Conservation (phyloP, 2,329 filamentous ascomycete species). For the Didymellaceae sp. region DNA sequence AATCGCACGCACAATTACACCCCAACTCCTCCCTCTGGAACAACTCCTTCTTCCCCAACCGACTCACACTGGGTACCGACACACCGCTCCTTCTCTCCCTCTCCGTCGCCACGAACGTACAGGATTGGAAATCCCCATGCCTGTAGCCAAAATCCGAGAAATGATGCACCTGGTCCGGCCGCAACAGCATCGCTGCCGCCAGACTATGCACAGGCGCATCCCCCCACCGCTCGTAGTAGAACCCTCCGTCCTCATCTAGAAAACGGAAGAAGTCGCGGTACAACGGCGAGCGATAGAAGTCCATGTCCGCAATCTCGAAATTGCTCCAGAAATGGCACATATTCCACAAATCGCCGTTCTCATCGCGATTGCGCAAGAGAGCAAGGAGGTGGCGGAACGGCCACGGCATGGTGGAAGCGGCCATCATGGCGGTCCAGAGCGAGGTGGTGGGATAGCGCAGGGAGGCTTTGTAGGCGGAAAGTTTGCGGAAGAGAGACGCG, state of each 20-base stretch:
- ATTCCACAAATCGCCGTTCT: conserved; percentile 25
- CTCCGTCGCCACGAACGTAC: conserved; percentile 12
- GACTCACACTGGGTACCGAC: conserved; percentile 1
- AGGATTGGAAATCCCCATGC: conserved; percentile 26
- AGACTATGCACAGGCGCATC: conserved; percentile 95
- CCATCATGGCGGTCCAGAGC: conserved; percentile 26
- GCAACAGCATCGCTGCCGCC: conserved; percentile 85
- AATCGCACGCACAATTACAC: conserved; percentile 17
- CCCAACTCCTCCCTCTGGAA: conserved; percentile 11
- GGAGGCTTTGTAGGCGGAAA: conserved; percentile 19
- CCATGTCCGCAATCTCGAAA: conserved; percentile 92
- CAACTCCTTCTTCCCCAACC: background rate
- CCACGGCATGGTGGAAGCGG: conserved; percentile 21
- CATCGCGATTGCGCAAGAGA: conserved; percentile 62
- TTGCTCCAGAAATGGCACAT: conserved; percentile 72
- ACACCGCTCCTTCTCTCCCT: conserved; percentile 5
- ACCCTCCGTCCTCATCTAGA: conserved; percentile 52
- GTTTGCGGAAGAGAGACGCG: conserved; percentile 57
- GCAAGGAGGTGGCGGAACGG: conserved; percentile 20
- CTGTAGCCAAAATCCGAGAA: conserved; percentile 98
- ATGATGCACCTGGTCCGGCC: conserved; percentile 87
- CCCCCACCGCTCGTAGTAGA: conserved; percentile 66
- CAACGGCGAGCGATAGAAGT: conserved; percentile 82
- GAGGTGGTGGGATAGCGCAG: conserved; percentile 14
- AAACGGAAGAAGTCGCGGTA: conserved; percentile 86